These are phyloP conservation scores for Podospora bellae-mahoneyi DNA, from an alignment of 495 filamentous ascomycete species.

Conservation along the genomic window DNA sequence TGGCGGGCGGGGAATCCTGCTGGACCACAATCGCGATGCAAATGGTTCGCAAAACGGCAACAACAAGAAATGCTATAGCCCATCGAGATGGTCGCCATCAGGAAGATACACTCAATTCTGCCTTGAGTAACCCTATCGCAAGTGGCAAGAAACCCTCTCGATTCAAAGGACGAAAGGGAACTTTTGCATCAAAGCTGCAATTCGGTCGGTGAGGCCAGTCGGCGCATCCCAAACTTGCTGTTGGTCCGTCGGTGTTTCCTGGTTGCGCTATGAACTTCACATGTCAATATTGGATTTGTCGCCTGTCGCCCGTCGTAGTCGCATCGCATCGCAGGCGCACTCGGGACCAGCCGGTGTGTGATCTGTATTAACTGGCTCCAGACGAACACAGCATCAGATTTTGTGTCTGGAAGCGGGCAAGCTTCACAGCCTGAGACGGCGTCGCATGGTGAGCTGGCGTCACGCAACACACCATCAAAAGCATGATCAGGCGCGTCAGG, in stretches of 20 bases:
- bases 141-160: background rate
- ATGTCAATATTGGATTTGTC: background rate
- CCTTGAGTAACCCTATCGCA: background rate
- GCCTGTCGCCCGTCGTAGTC: background rate
- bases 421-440: background rate
- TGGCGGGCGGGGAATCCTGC: background rate
- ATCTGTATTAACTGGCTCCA: background rate
- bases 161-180: no score
- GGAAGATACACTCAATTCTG: background rate
- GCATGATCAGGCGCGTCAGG: background rate
- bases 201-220: background rate
- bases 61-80: background rate
- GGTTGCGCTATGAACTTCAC: background rate
- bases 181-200: background rate
- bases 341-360: background rate
- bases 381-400: background rate
- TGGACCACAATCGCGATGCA: background rate
- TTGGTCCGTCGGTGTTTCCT: background rate
- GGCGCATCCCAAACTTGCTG: background rate
- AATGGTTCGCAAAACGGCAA: background rate
- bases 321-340: background rate
- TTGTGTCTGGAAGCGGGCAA: constrained; percentile 4
- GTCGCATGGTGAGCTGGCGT: background rate
- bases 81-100: background rate
- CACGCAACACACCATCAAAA: background rate